These are phyloP conservation scores for Pholiota adiposa DNA, from an alignment of 1,284 basidiomycete genomes.

Conservation along the genomic window DNA sequence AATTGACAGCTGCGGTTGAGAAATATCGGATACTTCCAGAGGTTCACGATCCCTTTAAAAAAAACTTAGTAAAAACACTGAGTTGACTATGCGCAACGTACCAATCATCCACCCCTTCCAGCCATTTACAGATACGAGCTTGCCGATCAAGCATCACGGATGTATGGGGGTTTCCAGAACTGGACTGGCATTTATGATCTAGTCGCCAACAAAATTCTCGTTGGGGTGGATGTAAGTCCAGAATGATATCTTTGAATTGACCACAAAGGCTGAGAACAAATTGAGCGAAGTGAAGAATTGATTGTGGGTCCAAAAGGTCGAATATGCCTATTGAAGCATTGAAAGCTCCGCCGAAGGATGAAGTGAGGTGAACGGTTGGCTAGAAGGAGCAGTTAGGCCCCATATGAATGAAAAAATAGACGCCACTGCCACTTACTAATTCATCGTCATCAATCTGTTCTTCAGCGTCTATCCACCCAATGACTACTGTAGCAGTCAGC, in stretches of 20 bases:
- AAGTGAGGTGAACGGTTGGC: background rate
- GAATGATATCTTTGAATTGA: background rate
- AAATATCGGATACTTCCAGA: no score
- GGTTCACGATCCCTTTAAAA: no score
- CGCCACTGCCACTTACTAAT: background rate
- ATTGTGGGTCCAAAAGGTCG: background rate
- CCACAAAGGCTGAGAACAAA: background rate
- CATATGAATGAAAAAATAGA: background rate
- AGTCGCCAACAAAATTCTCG: background rate
- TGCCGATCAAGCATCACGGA: background rate
- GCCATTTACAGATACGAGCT: background rate
- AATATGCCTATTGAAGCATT: background rate
- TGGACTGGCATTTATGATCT: background rate
- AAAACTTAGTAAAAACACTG: no score
- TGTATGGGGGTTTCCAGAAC: background rate
- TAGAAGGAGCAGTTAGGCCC: background rate
- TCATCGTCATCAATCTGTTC: background rate
- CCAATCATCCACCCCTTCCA: background rate
- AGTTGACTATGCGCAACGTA: no score
- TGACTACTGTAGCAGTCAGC: background rate
- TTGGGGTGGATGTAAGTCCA: background rate
- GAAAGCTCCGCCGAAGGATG: background rate
- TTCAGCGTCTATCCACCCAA: constrained; percentile 20
- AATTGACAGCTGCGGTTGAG: no score
- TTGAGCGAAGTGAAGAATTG: background rate